Conservation (phyloP, 768 basidiomycete genomes). For the Naganishia randhawae region DNA sequence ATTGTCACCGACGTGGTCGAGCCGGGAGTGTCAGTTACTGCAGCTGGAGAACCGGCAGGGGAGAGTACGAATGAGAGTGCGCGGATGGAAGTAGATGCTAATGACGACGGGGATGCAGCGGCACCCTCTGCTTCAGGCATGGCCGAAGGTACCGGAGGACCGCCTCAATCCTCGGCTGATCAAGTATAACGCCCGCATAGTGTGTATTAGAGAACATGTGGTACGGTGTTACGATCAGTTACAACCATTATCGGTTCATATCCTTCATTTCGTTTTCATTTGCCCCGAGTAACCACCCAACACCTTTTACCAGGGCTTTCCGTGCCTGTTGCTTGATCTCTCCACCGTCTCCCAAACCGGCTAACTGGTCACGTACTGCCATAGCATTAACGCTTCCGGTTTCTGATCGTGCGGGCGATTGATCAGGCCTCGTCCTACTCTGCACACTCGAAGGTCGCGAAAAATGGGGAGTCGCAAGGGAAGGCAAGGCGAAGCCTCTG, state of each 20-base stretch:
- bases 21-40: neutral
- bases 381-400: constrained; percentile 13
- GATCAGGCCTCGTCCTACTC: constrained; percentile 49
- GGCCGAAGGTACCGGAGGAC: neutral
- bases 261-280: constrained; percentile 54
- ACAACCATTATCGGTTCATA: constrained; percentile 6
- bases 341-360: constrained; percentile 46
- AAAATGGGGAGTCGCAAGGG: constrained; percentile 13
- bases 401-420: constrained; percentile 21
- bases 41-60: neutral
- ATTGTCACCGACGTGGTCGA: neutral
- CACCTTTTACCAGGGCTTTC: constrained; percentile 77
- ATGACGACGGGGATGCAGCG: neutral
- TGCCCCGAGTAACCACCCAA: constrained; percentile 92
- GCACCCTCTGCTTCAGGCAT: neutral
- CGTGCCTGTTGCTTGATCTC: constrained; percentile 64
- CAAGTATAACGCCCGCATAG: no score
- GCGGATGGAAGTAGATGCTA: neutral
- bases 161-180: neutral
- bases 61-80: neutral
- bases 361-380: constrained; percentile 32
- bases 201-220: neutral
- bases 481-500: constrained; percentile 8
- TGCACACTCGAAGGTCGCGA: constrained; percentile 38
- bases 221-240: neutral